phyloP scores from a whole-genome alignment of 257 asterid species.

The Scutellaria baicalensis region DNA sequence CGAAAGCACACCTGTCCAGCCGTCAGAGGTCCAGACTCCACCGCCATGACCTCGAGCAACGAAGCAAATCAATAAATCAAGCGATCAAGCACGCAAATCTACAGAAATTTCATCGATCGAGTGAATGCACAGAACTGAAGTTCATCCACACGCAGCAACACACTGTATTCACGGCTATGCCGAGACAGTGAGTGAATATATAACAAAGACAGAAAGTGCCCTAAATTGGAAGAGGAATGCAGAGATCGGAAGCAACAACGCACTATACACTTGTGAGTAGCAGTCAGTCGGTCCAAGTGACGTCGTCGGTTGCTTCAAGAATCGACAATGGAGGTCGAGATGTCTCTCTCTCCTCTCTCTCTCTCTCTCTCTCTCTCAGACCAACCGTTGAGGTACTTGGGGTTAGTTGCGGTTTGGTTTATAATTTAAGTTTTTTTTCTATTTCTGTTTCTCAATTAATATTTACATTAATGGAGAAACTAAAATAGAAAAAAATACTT shows the following conservation, averaged over 20 bases:
- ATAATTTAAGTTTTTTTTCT: constrained; percentile 4
- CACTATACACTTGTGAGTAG: not conserved
- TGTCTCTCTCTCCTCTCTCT: constrained; percentile 17
- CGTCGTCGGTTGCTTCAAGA: constrained; percentile 68
- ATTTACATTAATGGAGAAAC: too few species aligned
- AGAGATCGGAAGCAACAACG: constrained; percentile 57
- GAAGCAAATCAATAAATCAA: constrained; percentile 9
- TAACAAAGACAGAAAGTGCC: constrained; percentile 1
- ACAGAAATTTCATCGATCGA: constrained; percentile 23
- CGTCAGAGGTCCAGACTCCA: constrained; percentile 52
- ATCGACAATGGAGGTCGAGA: constrained; percentile 27
- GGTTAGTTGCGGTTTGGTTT: constrained; percentile 9
- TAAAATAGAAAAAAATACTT: too few species aligned
- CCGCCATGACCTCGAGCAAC: constrained; percentile 38
- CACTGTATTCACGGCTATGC: not conserved
- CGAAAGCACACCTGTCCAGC: constrained; percentile 54
- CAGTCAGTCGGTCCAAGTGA: constrained; percentile 27
- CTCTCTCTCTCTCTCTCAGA: constrained; percentile 14
- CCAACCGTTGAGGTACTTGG: constrained; percentile 28
- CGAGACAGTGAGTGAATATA: constrained; percentile 6
- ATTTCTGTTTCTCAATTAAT: not conserved
- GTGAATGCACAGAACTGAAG: constrained; percentile 8
- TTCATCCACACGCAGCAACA: not conserved
- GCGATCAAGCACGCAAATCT: constrained; percentile 22
- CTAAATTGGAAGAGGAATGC: constrained; percentile 20